Percentiles rank a stretch among this genome's conserved stretches.
phyloP scores from a whole-genome alignment of 1,139 yeast genomes.

The Magnusiomyces clavatus region DNA sequence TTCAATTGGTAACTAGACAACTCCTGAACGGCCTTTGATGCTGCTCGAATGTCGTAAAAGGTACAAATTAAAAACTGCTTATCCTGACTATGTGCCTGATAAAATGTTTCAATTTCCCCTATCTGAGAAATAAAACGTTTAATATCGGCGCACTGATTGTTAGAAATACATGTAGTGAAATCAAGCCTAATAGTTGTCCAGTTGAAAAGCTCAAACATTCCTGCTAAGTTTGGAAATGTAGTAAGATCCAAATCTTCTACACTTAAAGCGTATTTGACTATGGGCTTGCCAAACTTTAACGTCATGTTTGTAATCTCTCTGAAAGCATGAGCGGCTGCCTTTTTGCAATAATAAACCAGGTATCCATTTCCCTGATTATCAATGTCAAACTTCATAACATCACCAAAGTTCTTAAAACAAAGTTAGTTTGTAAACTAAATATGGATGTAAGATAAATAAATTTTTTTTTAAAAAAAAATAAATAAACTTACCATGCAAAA shows the following conservation, averaged over 20 bases:
- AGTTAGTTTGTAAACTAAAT: background rate
- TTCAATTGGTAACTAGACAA: no score
- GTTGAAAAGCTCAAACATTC: no score
- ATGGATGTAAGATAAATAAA: background rate
- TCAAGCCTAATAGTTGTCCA: no score
- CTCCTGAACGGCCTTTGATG: no score
- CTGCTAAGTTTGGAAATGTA: conserved; percentile 6
- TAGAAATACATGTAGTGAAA: no score
- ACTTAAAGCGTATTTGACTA: background rate
- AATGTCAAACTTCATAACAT: background rate
- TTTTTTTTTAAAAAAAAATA: background rate
- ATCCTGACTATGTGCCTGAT: no score
- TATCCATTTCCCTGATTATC: background rate
- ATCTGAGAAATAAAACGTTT: no score
- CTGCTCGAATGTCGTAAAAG: no score
- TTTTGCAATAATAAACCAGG: background rate
- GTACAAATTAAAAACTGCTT: no score
- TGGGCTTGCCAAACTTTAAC: background rate
- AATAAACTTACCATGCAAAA: conserved; percentile 9
- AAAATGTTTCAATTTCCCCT: no score
- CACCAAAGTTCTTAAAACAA: background rate
- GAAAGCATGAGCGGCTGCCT: background rate
- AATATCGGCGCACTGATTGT: no score
- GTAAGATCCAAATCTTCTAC: background rate
- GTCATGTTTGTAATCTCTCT: background rate